Evolutionary conservation across 75 land plant species (phyloP).

Genomic region (Gnetum montanum): DNA sequence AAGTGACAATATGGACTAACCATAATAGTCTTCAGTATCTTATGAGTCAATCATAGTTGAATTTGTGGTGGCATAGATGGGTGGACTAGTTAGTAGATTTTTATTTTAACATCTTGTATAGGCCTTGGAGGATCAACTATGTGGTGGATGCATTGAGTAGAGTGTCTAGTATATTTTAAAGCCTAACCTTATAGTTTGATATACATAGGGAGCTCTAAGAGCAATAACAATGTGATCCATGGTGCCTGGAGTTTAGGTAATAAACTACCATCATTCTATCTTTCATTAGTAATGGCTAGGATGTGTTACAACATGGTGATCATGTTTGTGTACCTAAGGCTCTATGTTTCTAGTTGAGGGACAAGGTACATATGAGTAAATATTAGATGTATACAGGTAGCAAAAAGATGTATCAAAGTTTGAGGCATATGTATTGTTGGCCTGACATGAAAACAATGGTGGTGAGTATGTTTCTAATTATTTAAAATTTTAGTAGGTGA

Average conservation of each 20-base stretch:
- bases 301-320: neutral
- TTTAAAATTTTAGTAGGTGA: constrained; percentile 7
- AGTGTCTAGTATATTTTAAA: neutral
- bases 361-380: constrained; percentile 6
- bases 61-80: too few species aligned
- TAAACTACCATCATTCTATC: neutral
- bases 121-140: constrained; percentile 5
- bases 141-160: constrained; percentile 3
- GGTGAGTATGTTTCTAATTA: constrained; percentile 1
- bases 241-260: neutral
- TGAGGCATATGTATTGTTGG: constrained; percentile 10
- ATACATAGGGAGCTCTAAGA: neutral
- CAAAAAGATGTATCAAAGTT: constrained; percentile 12
- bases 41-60: too few species aligned
- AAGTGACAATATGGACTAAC: too few species aligned
- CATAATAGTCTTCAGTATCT: too few species aligned
- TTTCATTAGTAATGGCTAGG: neutral
- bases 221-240: too few species aligned
- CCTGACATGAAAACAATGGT: constrained; percentile 8
- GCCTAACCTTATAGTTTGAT: neutral
- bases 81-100: constrained; percentile 7
- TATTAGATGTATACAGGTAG: too few species aligned
- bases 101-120: constrained; percentile 7
- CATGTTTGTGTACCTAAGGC: neutral
- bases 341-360: neutral